Evolutionary conservation across 768 basidiomycete species (phyloP), one percentile per base, ranked within the genome.

Genomic region (Galerina marginata): DNA sequence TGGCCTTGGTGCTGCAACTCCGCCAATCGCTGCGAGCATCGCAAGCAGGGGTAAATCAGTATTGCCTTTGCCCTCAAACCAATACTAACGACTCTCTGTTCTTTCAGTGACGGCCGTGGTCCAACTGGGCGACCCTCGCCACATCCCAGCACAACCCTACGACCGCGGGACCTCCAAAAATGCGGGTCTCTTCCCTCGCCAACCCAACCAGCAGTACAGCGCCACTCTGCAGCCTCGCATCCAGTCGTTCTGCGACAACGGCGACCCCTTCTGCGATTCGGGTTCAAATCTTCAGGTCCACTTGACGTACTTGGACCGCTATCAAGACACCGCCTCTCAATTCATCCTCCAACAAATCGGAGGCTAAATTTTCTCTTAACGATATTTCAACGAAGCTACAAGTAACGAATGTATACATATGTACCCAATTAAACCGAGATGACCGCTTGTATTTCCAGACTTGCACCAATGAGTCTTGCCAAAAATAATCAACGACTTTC

Each of bases 211-310:
- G 54, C 67, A 67, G 50, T 71, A 65, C 58, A 71, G 69, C 59
- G 33, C 58, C n/a, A 69, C 62, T 5, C 65, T 70, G 12, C 66
- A 67, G 44, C 64, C 67, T 20, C 69, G 67, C 51, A 68, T 69
- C 29, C 50, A 60, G 16, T 65, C 62, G 6, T 74, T 65, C 62
- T 74, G 72, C 58, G 71, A 72, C 37, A 53, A 65, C 25, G 67
- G 67, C 29, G 72, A 74, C 58, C 66, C 67, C 3, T 74, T 71
- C 64, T 74, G 72, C 43, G 72, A 69, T 43, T 68, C 66, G n/a
- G 72, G 72, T 5, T 2, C 56, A 14, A 54, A 67, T 33, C 16
- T 65, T 4, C 50, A 60, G 14, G 61, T 65, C 40, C 64, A 65
- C 16, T 23, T 69, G 54, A 69, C 69, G 1, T 74, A 74, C 58